Base-by-base conservation (phyloP, 2,329 filamentous ascomycete genomes). In the Dryadomyces quercus-mongolicae region DNA sequence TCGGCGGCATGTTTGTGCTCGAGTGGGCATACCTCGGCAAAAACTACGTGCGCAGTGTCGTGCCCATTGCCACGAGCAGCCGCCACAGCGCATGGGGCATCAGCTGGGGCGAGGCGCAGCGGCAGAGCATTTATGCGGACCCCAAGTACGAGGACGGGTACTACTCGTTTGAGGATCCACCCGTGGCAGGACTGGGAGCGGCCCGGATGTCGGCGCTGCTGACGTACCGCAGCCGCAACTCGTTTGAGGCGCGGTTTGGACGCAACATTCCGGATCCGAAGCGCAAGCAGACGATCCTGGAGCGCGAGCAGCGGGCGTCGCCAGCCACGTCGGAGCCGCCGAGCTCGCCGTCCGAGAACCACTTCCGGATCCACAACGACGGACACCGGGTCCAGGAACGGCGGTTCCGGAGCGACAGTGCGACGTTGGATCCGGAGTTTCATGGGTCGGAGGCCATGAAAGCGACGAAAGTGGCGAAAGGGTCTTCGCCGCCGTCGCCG, bases 111-210 rank as follows among this genome's bases (percentile, higher is more conserved):
- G 88, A 93, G 67, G 88, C 88, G 3, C 88, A 94, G 67, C 78
- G 88, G 52, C 88, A 93, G 70, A 91, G 86, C 76, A 97, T 98
- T 67, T 98, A 97, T 71, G 91, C 89, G 43, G 93, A 98, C 66
- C 93, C 93, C 36, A 97, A 96, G 72, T 98, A 98, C 68, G 90
- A 96, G 58, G 91, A 97, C 64, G 93, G 93, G 47, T 97, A 96
- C 71, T 98, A 97, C 66, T 64, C 82, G 1, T 94, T 93, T 63
- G 78, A 86, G 36, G 89, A 97, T 62, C 91, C 91, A 38, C 93
- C 93, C 0, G 75, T 83, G 0, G 86, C 90, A 1, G 93, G 93
- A 0, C 79, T 98, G 2, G 90, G 91, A 13, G 93, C 93, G 8
- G 93, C 93, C 25, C 89, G 93, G 63, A 98, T 98, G 93, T 89